Base-by-base conservation (phyloP, 2,329 filamentous ascomycete species). In the Chaetomium sp. region DNA sequence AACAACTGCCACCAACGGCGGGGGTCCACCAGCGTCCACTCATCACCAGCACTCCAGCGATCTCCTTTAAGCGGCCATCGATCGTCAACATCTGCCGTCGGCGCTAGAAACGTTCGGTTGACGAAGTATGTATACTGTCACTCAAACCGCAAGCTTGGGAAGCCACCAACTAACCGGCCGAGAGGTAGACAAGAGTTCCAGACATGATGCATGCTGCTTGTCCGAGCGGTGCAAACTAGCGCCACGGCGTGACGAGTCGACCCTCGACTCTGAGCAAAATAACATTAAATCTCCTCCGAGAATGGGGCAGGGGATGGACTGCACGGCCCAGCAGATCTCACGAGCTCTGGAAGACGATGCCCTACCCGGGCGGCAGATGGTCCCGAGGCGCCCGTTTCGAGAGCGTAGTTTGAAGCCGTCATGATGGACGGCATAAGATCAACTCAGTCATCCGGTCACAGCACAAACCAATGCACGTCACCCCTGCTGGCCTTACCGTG, bases 361-460 rank as follows among this genome's bases (percentile, higher is more conserved):
- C 7, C n/a, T 47, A 19, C 45, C 21, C n/a, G 45, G n/a, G 45
- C 19, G 45, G 45, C 45, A 21, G 45, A 45, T 21, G 21, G 29
- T 19, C 33, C 53, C 31, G 53, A 60, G 42, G 19, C 29, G 45
- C 33, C 62, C 68, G 70, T 71, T 72, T 72, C 71, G 71, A 69
- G 70, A 72, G 71, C 70, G 64, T 67, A 70, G 69, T 55, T 69
- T 67, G 66, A 67, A 35, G 65, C 71, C 70, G 71, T 67, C 56
- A 67, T 65, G 71, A 73, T 70, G 75, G 72, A 77, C 78, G 79
- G 79, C 79, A 80, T 80, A 79, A 80, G 75, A 80, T 78, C 75
- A 78, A 71, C 77, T 78, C 71, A 75, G 75, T 75, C 76, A 78
- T 79, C 79, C 79, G 79, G 79, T 81, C 78, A 76, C 78, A 80